A percentile compares a stretch with the other conserved stretches of the same genome.
Conservation (phyloP, 495 filamentous ascomycete species). For the Chaetomidium leptoderma region DNA sequence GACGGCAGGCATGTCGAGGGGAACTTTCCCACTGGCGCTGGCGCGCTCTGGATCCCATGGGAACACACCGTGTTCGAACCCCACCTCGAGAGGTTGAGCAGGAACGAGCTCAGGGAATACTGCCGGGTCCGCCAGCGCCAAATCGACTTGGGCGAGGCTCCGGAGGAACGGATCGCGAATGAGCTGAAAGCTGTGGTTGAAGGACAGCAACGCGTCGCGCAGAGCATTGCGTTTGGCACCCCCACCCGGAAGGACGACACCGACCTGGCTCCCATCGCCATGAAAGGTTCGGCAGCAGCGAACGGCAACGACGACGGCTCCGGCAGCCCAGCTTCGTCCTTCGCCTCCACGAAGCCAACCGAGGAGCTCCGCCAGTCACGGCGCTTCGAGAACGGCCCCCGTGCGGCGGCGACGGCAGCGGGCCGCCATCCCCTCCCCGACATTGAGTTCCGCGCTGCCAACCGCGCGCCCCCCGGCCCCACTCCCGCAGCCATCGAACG, state of each 20-base stretch:
- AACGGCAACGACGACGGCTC: conserved; percentile 9
- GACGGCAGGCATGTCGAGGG: conserved; percentile 45
- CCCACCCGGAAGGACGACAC: conserved; percentile 12
- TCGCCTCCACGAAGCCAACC: conserved; percentile 16
- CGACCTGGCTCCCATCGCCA: conserved; percentile 19
- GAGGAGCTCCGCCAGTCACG: conserved; percentile 33
- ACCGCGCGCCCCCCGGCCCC: conserved; percentile 22
- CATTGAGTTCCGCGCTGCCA: conserved; percentile 30
- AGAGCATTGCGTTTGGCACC: conserved; percentile 22
- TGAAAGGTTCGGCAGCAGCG: conserved; percentile 15
- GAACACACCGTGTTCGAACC: conserved; percentile 50
- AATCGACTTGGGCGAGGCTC: conserved; percentile 42
- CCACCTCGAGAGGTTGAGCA: conserved; percentile 40
- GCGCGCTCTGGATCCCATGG: conserved; percentile 52
- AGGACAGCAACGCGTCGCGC: conserved; percentile 40
- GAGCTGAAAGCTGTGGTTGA: conserved; percentile 46
- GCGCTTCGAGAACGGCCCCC: conserved; percentile 23
- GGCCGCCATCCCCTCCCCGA: conserved; percentile 31
- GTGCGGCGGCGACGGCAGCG: conserved; percentile 1
- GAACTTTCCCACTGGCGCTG: conserved; percentile 50
- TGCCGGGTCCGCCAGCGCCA: conserved; percentile 48
- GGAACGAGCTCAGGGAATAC: conserved; percentile 54
- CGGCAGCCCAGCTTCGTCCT: conserved; percentile 14
- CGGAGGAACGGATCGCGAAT: conserved; percentile 43
- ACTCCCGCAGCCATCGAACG: conserved; percentile 33